Evolutionary conservation across 306 rosid species (phyloP), one percentile per base, ranked within the genome.

Genomic region (Gastrolobium villosum): DNA sequence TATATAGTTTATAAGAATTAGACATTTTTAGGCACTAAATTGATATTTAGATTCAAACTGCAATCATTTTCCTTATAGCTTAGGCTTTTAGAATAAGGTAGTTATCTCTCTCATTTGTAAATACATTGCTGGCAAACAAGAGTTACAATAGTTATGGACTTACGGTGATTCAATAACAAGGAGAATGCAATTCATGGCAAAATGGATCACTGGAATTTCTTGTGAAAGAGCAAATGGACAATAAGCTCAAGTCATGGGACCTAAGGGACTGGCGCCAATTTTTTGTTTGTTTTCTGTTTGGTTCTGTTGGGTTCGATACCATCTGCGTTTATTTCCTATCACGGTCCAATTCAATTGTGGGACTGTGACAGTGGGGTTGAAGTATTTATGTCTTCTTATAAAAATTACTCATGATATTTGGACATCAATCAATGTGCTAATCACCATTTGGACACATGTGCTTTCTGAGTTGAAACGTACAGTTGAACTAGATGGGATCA

Each of bases 391-490:
- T 20, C 26, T 20, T 20, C 26, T 20, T 20, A 20, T 20, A 20
- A 20, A 20, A 20, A 20, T 20, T 20, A 20, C 26, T 20, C 26
- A 20, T 20, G 26, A 20, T 20, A 20, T 20, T 20, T 20, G 0
- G 26, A 20, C 26, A 20, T 1, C 0, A 20, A 46, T 39, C 34
- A 31, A 62, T 61, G 60, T 72, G 34, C 43, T 43, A 60, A 67
- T 76, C 61, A 7, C 37, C 60, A 73, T 77, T 77, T 52, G 75
- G 78, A 65, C 79, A 68, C 86, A 64, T 49, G 81, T 59, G 77
- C 50, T 60, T 71, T 72, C 55, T 32, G 39, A 56, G 37, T 35
- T 56, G 57, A 59, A 41, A 26, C 41, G 60, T 75, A 37, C 79
- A 63, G 0, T 20, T 62, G 37, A 55, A 56, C 13, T 34, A 75